Percentiles rank a stretch among this genome's conserved stretches.
Conservation (phyloP, 176 grass and related monocot genomes). For the Hordeum marinum region DNA sequence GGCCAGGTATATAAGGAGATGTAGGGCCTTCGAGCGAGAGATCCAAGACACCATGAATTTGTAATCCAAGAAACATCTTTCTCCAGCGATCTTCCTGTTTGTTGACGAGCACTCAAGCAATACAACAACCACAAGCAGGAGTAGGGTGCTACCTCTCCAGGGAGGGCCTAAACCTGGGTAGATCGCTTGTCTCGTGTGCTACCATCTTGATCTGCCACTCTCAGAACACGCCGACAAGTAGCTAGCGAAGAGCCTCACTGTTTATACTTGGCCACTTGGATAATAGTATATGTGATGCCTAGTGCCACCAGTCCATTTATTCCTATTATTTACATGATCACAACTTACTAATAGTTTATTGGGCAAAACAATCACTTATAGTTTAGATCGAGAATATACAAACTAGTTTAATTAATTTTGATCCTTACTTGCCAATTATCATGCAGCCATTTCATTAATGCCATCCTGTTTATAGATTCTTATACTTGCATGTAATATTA, state of each 20-base stretch:
- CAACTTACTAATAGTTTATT: background rate
- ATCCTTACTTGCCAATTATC: constrained; percentile 3
- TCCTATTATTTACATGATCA: background rate
- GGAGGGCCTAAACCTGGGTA: too few species aligned
- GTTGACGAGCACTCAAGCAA: too few species aligned
- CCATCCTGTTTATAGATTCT: constrained; percentile 3
- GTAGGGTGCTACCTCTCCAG: too few species aligned
- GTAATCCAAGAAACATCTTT: too few species aligned
- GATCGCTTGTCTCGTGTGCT: too few species aligned
- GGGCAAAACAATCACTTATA: background rate
- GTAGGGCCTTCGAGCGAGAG: too few species aligned
- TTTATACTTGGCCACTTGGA: background rate
- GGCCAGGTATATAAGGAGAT: too few species aligned
- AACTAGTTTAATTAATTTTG: constrained; percentile 7
- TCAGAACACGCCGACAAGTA: background rate
- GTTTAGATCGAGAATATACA: background rate
- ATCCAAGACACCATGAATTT: too few species aligned
- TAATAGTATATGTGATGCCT: background rate
- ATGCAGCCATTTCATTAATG: background rate
- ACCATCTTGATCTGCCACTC: too few species aligned
- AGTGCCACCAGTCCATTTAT: background rate
- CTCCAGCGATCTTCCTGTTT: too few species aligned
- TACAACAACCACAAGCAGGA: too few species aligned
- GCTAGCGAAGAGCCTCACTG: background rate
- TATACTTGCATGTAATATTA: constrained; percentile 11